phyloP scores from a whole-genome alignment of 768 basidiomycete genomes.

The Mycena maculata region DNA sequence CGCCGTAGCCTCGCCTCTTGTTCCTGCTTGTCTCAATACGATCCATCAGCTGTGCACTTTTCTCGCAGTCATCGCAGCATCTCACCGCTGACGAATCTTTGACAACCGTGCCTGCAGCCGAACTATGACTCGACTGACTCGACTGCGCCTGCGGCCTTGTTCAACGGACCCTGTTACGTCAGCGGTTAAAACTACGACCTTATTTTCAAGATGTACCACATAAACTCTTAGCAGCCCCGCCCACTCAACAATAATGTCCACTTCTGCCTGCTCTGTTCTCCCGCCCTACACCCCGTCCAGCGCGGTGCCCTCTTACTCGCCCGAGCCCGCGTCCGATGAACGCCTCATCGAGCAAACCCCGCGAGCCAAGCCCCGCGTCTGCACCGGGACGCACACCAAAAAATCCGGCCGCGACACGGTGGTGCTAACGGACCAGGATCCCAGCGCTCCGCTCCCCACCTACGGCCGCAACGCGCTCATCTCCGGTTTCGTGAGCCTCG shows the following conservation, averaged over 20 bases:
- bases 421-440: slow-evolving; percentile 60
- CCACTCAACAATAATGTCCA: slow-evolving; percentile 28
- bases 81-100: no score
- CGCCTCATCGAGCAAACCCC: slow-evolving; percentile 63
- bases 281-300: slow-evolving; percentile 66
- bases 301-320: slow-evolving; percentile 69
- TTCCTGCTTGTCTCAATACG: no score
- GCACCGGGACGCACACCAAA: slow-evolving; percentile 54
- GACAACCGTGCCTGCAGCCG: no score
- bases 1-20: no score
- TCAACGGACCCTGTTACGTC: no score
- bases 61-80: no score
- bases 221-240: no score
- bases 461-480: slow-evolving; percentile 58
- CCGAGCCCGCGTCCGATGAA: slow-evolving; percentile 62
- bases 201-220: no score
- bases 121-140: no score
- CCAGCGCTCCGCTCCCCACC: slow-evolving; percentile 48
- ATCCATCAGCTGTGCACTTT: no score
- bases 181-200: no score
- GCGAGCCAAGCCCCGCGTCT: slow-evolving; percentile 33
- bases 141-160: no score
- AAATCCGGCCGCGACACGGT: slow-evolving; percentile 55
- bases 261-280: slow-evolving; percentile 36
- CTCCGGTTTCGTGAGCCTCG: slow-evolving; percentile 57